phyloP scores from a whole-genome alignment of 1,139 yeast species.

The Scheffersomyces parashehatae region DNA sequence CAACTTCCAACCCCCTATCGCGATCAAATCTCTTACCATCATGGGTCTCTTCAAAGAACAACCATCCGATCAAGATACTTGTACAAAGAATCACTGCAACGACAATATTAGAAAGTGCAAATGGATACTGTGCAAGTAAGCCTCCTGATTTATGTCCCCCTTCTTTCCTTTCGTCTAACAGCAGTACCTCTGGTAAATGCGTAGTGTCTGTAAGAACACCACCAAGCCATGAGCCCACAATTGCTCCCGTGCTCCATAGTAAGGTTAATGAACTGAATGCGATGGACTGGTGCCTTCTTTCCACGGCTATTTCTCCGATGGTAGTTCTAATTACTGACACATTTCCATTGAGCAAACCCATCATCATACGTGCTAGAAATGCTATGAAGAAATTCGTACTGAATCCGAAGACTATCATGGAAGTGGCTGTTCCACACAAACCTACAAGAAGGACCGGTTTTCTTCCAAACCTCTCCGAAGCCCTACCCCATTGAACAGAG shows the following conservation, averaged over 20 bases:
- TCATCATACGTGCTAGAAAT: constrained; percentile 29
- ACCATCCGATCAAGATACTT: constrained; percentile 42
- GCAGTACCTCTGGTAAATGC: neutral
- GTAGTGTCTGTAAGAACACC: constrained; percentile 21
- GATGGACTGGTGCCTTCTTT: constrained; percentile 36
- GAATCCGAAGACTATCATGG: constrained; percentile 35
- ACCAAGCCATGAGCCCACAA: constrained; percentile 51
- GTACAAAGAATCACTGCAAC: constrained; percentile 45
- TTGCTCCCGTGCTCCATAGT: constrained; percentile 33
- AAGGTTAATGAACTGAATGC: constrained; percentile 39
- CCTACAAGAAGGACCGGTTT: constrained; percentile 35
- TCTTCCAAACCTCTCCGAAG: constrained; percentile 34
- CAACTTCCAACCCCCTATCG: constrained; percentile 55
- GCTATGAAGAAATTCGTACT: constrained; percentile 35
- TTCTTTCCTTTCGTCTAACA: neutral
- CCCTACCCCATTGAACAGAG: constrained; percentile 39
- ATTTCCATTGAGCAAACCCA: constrained; percentile 39
- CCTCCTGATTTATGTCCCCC: constrained; percentile 5
- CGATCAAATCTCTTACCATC: constrained; percentile 37
- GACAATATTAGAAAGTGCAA: constrained; percentile 60
- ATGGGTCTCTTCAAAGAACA: constrained; percentile 66
- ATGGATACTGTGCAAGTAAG: constrained; percentile 50
- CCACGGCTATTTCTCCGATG: constrained; percentile 39
- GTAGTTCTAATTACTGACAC: constrained; percentile 38
- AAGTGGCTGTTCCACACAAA: constrained; percentile 30